These are phyloP conservation scores for Chaetoscypha palmicola DNA, from an alignment of 2,329 filamentous ascomycete species.

Conservation along the genomic window DNA sequence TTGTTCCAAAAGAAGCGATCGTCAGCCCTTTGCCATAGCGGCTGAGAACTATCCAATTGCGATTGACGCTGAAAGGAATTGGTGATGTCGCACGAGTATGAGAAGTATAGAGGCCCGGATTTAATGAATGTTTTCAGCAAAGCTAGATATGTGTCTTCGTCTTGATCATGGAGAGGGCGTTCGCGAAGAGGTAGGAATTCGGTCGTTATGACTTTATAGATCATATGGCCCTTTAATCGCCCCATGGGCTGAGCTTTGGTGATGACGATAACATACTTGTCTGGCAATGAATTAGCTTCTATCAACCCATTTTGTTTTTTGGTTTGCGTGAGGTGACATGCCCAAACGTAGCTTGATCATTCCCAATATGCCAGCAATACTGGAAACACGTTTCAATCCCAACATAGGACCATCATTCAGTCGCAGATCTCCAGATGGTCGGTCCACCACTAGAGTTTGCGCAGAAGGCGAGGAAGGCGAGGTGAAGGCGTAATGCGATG, in stretches of 20 bases:
- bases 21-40: conserved; percentile 87
- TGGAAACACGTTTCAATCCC: conserved; percentile 78
- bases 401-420: conserved; percentile 73
- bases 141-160: conserved; percentile 85
- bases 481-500: conserved; percentile 91
- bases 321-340: conserved; percentile 35
- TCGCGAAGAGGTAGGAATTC: conserved; percentile 94
- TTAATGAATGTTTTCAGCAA: conserved; percentile 78
- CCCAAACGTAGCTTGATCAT: conserved; percentile 89
- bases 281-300: conserved; percentile 31
- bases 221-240: conserved; percentile 87
- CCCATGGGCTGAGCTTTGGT: conserved; percentile 90
- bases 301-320: conserved; percentile 19
- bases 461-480: conserved; percentile 90
- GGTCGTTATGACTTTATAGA: conserved; percentile 86
- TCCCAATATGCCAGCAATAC: conserved; percentile 89
- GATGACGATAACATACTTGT: conserved; percentile 96
- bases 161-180: conserved; percentile 80
- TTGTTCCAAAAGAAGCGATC: conserved; percentile 99
- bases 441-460: conserved; percentile 80
- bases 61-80: conserved; percentile 95
- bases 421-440: conserved; percentile 84
- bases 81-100: conserved; percentile 92
- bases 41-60: conserved; percentile 60
- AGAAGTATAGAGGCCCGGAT: conserved; percentile 91